Conservation (phyloP, 441 rosid species). For the Daphne laureola region DNA sequence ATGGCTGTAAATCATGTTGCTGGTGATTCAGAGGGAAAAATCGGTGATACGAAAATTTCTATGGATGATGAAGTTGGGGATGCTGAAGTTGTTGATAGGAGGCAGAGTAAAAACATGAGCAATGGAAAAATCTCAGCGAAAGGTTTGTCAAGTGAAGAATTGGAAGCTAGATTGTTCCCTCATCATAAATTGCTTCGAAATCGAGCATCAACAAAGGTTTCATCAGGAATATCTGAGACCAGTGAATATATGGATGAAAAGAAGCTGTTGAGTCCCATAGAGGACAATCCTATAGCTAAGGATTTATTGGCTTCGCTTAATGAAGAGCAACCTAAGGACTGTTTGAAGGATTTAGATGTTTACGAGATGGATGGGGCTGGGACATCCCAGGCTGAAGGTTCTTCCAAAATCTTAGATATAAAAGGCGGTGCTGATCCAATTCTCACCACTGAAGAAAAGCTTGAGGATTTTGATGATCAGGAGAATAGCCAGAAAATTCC, state of each 20-base stretch:
- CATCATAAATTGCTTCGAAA: slow-evolving; percentile 82
- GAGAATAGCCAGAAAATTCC: slow-evolving; percentile 41
- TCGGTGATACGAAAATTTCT: slow-evolving; percentile 13
- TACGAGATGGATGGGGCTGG: slow-evolving; percentile 44
- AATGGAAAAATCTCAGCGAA: slow-evolving; percentile 38
- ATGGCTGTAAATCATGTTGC: slow-evolving; percentile 54
- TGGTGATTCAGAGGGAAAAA: slow-evolving; percentile 28
- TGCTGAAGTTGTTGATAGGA: slow-evolving; percentile 21
- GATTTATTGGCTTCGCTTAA: slow-evolving; percentile 55
- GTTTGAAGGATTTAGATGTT: slow-evolving; percentile 27
- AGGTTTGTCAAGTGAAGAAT: slow-evolving; percentile 55
- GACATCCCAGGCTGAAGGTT: slow-evolving; percentile 31
- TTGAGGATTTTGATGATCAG: slow-evolving; percentile 78
- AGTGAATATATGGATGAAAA: slow-evolving; percentile 28
- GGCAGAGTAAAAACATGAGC: slow-evolving; percentile 21
- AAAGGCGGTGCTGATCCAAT: slow-evolving; percentile 36
- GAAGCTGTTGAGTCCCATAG: slow-evolving; percentile 31
- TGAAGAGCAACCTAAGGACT: slow-evolving; percentile 28
- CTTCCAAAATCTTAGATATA: slow-evolving; percentile 20
- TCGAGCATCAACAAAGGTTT: slow-evolving; percentile 34
- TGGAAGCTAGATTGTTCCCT: slow-evolving; percentile 93
- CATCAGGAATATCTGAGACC: slow-evolving; percentile 24
- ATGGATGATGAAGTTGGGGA: slow-evolving; percentile 22
- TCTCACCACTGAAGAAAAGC: slow-evolving; percentile 67
- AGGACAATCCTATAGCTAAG: slow-evolving; percentile 44